Evolutionary conservation across 148 eudicot genomes (phyloP).

Genomic region (Pouteria glomerata): DNA sequence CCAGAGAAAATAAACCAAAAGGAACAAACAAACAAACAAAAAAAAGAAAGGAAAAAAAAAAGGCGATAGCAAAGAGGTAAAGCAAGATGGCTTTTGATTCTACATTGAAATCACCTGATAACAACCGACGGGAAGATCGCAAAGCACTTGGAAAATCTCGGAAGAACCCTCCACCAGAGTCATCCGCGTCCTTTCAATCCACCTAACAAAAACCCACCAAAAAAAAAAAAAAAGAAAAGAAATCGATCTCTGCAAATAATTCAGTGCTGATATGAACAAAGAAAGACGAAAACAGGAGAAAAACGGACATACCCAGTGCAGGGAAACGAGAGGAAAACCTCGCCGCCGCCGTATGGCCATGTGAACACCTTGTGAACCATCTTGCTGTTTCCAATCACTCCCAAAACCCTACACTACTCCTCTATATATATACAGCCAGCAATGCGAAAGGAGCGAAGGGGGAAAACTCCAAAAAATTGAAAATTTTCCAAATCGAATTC

Average conservation of each 20-base stretch:
- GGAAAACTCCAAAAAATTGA: background rate
- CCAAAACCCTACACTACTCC: background rate
- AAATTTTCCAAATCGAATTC: background rate
- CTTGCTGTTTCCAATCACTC: background rate
- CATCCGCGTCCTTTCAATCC: conserved; percentile 26
- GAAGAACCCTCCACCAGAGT: conserved; percentile 25
- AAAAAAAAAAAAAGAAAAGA: background rate
- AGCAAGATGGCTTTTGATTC: background rate
- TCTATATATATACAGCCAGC: background rate
- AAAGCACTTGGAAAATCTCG: conserved; percentile 15
- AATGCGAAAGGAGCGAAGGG: background rate
- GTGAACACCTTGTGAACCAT: conserved; percentile 27
- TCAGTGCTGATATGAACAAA: background rate
- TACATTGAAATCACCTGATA: conserved; percentile 22
- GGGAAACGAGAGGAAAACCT: conserved; percentile 23
- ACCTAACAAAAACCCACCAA: conserved; percentile 22
- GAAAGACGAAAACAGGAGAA: background rate
- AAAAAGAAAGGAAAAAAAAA: background rate
- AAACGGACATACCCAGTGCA: conserved; percentile 24
- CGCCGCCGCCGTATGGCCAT: conserved; percentile 33
- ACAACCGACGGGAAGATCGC: conserved; percentile 33
- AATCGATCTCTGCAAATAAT: no score
- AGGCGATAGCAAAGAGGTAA: no score
- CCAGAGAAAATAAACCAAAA: background rate
- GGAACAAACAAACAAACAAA: background rate